Conservation (phyloP, 2,329 filamentous ascomycete genomes). For the Beauveria australis region DNA sequence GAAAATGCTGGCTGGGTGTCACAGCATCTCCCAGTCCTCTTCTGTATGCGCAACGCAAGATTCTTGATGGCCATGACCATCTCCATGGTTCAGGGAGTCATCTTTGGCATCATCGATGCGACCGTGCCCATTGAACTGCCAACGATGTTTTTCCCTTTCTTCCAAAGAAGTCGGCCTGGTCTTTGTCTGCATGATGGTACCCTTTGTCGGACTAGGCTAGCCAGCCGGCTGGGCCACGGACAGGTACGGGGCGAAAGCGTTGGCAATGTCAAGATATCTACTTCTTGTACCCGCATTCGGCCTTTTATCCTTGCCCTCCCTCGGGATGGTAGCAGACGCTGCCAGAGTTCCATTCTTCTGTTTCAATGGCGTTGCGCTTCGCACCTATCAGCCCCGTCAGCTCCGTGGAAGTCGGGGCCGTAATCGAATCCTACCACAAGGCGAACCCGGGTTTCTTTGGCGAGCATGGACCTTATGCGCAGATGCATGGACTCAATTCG, state of each 20-base stretch:
- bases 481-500: constrained; percentile 10
- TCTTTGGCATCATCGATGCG: not conserved
- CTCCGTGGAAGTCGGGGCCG: constrained; percentile 8
- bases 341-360: not conserved
- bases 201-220: not conserved
- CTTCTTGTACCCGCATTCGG: not conserved
- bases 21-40: not conserved
- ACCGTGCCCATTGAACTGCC: not conserved
- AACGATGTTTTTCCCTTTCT: not conserved
- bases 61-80: not conserved
- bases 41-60: not conserved
- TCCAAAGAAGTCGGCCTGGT: not conserved
- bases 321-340: not conserved
- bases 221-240: constrained; percentile 4
- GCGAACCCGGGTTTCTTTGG: constrained; percentile 12
- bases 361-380: constrained; percentile 7
- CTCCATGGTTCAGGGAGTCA: not conserved
- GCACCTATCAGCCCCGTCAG: not conserved
- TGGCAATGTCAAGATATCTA: not conserved
- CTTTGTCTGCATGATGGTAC: not conserved
- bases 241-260: constrained; percentile 7
- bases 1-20: not conserved
- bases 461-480: constrained; percentile 12
- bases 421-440: constrained; percentile 8
- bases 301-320: not conserved